Evolutionary conservation across 768 basidiomycete species (phyloP).

Genomic region (Pisolithus tinctorius): DNA sequence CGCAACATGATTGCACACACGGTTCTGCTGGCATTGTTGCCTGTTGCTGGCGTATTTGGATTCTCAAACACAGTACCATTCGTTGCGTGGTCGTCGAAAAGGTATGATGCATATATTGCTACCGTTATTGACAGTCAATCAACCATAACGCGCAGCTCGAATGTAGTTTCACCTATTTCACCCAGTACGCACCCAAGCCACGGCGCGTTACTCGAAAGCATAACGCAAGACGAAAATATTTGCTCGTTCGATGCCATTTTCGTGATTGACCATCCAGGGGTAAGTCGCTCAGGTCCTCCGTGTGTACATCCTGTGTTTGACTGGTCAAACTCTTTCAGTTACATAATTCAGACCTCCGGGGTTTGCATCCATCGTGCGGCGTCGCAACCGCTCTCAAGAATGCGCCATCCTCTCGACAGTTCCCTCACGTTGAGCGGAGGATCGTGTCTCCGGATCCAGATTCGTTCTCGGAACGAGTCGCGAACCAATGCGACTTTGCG

Average conservation of each 20-base stretch:
- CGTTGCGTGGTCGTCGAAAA: conserved; percentile 64
- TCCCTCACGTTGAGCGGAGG: conserved; percentile 46
- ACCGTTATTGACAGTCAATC: background rate
- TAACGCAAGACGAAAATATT: conserved; percentile 39
- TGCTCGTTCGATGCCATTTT: conserved; percentile 64
- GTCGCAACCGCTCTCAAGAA: conserved; percentile 41
- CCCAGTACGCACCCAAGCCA: conserved; percentile 24
- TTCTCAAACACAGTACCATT: conserved; percentile 60
- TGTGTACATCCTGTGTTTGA: background rate
- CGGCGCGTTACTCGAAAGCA: conserved; percentile 35
- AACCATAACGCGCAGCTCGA: conserved; percentile 33
- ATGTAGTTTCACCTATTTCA: conserved; percentile 38
- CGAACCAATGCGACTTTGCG: conserved; percentile 48
- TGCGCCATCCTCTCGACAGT: conserved; percentile 52
- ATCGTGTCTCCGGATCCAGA: conserved; percentile 24
- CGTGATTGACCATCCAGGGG: conserved; percentile 66
- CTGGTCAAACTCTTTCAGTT: conserved; percentile 35
- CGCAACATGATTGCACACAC: conserved; percentile 38
- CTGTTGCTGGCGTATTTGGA: conserved; percentile 38
- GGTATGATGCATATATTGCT: conserved; percentile 29
- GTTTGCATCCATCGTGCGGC: conserved; percentile 44
- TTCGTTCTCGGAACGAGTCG: conserved; percentile 37
- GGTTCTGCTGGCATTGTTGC: conserved; percentile 39
- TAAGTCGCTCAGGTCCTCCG: conserved; percentile 29
- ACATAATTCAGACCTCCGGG: conserved; percentile 70